Conservation (phyloP, 2,329 filamentous ascomycete species). For the Neurospora crassa region DNA sequence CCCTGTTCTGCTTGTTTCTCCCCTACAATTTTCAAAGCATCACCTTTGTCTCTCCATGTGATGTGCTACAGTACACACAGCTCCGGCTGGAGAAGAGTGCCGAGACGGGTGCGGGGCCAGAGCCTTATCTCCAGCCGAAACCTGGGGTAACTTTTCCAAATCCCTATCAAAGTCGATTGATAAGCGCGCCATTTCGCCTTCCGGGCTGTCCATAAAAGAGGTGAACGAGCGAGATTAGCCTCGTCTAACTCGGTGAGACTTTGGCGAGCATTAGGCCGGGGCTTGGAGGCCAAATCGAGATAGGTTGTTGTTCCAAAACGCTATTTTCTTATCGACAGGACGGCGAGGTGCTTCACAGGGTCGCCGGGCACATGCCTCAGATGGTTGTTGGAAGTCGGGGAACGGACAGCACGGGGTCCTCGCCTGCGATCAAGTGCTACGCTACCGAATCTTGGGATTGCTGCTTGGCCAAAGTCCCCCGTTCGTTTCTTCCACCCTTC, state of each 20-base stretch:
- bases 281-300: background rate
- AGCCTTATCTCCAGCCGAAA: conserved; percentile 13
- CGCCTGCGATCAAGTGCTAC: background rate
- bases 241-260: background rate
- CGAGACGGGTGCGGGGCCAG: conserved; percentile 1
- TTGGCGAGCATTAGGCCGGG: background rate
- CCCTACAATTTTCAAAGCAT: background rate
- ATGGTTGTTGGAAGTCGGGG: background rate
- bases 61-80: background rate
- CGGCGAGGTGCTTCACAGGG: background rate
- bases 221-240: background rate
- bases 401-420: background rate
- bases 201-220: background rate
- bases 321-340: background rate
- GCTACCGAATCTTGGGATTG: background rate
- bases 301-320: background rate
- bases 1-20: background rate
- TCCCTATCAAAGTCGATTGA: conserved; percentile 3
- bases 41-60: background rate
- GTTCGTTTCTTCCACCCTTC: background rate
- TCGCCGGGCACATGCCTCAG: background rate
- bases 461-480: background rate
- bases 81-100: background rate
- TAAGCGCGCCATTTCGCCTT: conserved; percentile 8
- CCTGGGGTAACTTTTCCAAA: conserved; percentile 15